phyloP scores from a whole-genome alignment of 345 rosid genomes.

The Psidium friedrichsthalianum region DNA sequence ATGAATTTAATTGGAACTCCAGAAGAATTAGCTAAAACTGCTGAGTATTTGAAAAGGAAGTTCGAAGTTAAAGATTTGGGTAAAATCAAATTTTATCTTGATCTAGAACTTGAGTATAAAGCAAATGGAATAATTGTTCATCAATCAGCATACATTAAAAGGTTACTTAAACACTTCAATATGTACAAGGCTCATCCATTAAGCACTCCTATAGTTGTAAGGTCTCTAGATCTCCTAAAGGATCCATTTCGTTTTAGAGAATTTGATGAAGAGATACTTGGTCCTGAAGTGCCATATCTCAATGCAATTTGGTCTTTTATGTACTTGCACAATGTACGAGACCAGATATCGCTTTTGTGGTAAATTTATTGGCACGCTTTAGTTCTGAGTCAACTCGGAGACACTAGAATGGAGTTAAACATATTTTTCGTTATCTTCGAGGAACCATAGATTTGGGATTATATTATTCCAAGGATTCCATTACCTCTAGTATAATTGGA shows the following conservation, averaged over 20 bases:
- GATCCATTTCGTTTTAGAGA: background rate
- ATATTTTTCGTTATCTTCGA: background rate
- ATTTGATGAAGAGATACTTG: background rate
- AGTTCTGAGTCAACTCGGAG: background rate
- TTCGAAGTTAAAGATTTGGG: background rate
- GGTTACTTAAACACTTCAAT: background rate
- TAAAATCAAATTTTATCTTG: background rate
- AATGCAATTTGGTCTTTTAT: background rate
- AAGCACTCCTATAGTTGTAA: background rate
- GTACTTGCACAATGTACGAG: background rate
- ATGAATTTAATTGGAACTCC: background rate
- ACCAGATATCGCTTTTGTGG: background rate
- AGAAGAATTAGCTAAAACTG: background rate
- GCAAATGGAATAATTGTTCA: background rate
- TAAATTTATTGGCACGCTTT: background rate
- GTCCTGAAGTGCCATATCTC: background rate
- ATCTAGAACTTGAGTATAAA: background rate
- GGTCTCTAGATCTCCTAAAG: background rate
- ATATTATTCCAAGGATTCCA: background rate
- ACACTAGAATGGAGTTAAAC: background rate
- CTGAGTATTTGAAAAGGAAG: background rate
- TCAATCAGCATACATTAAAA: background rate
- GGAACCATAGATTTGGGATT: background rate
- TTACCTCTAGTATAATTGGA: background rate
- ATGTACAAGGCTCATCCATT: background rate